Percentiles rank a stretch among this genome's conserved stretches.
Evolutionary conservation across 495 filamentous ascomycete genomes (phyloP).

Genomic region (Talaromyces borbonicus): DNA sequence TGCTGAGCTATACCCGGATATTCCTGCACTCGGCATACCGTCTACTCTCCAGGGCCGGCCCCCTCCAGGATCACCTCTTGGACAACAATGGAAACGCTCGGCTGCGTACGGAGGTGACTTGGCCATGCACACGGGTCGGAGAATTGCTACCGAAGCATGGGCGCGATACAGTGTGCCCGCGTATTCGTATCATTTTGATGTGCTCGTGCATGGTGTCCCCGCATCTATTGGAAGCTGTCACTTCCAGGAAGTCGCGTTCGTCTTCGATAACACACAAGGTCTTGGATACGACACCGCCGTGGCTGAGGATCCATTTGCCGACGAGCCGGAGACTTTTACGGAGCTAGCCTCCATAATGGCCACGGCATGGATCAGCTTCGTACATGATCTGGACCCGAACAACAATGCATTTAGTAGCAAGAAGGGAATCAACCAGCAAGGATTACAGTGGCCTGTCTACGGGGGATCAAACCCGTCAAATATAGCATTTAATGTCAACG

Average conservation of each 20-base stretch:
- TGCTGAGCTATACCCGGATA: constrained; percentile 23
- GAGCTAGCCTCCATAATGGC: constrained; percentile 33
- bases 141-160: constrained; percentile 30
- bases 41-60: constrained; percentile 11
- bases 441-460: constrained; percentile 3
- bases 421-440: constrained; percentile 4
- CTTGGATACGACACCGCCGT: constrained; percentile 21
- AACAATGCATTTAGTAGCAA: constrained; percentile 5
- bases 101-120: constrained; percentile 45
- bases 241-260: constrained; percentile 41
- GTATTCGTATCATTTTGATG: constrained; percentile 41
- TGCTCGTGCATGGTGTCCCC: constrained; percentile 19
- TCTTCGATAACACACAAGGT: constrained; percentile 33
- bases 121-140: constrained; percentile 43
- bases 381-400: constrained; percentile 29
- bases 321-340: constrained; percentile 16
- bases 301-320: constrained; percentile 23
- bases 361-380: constrained; percentile 35
- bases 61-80: constrained; percentile 19
- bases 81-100: constrained; percentile 41
- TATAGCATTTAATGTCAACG: constrained; percentile 4
- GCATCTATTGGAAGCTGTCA: constrained; percentile 25
- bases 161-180: constrained; percentile 16
- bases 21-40: constrained; percentile 37
- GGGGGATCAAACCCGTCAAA: constrained; percentile 2